Conservation (phyloP, 2,329 filamentous ascomycete genomes). For the Venturia pyrina region DNA sequence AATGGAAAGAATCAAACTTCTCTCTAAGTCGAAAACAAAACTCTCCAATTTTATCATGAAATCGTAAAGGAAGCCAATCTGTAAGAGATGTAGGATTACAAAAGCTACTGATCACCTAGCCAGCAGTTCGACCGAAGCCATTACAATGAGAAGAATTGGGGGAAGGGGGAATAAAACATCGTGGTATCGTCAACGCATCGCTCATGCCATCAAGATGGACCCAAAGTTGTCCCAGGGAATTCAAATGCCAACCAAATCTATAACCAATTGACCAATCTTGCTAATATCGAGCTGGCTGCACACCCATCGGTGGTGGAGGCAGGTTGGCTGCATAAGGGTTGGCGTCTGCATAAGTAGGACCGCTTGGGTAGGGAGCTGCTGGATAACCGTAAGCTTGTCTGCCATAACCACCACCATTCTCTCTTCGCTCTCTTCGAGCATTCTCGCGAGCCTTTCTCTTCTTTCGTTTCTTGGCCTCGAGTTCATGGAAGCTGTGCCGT, state of each 20-base stretch:
- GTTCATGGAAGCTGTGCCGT: constrained; percentile 9
- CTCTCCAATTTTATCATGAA: not conserved
- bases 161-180: not conserved
- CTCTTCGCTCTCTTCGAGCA: not conserved
- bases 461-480: constrained; percentile 6
- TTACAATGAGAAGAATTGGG: not conserved
- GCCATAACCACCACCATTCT: not conserved
- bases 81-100: not conserved
- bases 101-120: not conserved
- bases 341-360: constrained; percentile 9
- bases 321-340: constrained; percentile 11
- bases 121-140: not conserved
- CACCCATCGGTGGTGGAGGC: constrained; percentile 12
- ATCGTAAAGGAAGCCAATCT: not conserved
- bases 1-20: not conserved
- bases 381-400: constrained; percentile 8
- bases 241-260: not conserved
- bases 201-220: not conserved
- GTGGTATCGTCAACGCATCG: not conserved
- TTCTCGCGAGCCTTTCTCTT: constrained; percentile 9
- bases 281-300: not conserved
- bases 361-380: not conserved
- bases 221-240: not conserved
- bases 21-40: not conserved
- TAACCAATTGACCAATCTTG: not conserved